Percentiles rank a stretch among this genome's conserved stretches.
Evolutionary conservation across 805 yeast genomes (phyloP).

Genomic region (Zygoascus tannicola): DNA sequence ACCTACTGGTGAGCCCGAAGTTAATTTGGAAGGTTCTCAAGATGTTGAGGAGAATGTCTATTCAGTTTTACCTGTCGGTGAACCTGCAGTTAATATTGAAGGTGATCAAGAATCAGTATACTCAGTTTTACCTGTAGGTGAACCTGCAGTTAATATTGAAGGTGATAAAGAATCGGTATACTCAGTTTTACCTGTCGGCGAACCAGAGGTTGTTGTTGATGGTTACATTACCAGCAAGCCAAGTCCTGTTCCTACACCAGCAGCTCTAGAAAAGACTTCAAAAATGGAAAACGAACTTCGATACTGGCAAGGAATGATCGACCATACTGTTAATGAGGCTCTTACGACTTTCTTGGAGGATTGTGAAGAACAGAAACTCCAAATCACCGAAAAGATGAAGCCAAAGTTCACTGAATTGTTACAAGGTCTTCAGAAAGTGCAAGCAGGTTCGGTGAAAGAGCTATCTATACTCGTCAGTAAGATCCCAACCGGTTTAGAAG

Average conservation of each 20-base stretch:
- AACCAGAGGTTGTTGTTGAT: neutral
- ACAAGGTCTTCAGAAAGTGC: constrained; percentile 11
- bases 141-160: neutral
- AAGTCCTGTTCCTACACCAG: constrained; percentile 5
- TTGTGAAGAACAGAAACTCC: constrained; percentile 15
- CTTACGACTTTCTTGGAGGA: constrained; percentile 20
- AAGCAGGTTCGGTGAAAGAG: constrained; percentile 9
- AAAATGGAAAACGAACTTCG: constrained; percentile 7
- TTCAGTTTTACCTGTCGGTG: neutral
- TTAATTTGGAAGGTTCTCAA: neutral
- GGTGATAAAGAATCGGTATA: neutral
- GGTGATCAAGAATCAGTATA: neutral
- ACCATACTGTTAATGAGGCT: constrained; percentile 19
- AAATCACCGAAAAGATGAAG: constrained; percentile 10
- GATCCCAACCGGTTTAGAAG: constrained; percentile 5
- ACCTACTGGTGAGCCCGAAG: neutral
- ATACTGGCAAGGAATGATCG: constrained; percentile 20
- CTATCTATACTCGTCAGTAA: constrained; percentile 10
- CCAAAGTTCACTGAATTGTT: constrained; percentile 20
- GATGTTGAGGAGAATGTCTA: neutral
- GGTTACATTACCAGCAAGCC: neutral
- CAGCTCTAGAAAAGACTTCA: constrained; percentile 5
- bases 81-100: neutral
- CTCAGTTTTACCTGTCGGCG: neutral
- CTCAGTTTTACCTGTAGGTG: neutral